Conservation (phyloP, 176 grass and related monocot genomes). For the Triticum urartu region DNA sequence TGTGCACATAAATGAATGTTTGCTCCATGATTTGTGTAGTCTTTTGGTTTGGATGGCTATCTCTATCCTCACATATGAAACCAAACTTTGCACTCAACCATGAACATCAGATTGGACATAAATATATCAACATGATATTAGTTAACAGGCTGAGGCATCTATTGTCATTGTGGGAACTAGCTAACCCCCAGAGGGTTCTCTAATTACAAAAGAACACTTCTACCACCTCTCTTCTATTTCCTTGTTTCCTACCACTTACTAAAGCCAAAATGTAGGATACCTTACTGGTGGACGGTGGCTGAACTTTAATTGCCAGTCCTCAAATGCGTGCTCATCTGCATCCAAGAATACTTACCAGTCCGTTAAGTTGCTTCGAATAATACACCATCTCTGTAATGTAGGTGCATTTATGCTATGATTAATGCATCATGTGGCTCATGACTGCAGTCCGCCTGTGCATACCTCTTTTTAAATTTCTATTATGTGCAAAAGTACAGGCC, state of each 20-base stretch:
- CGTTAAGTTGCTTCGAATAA: neutral
- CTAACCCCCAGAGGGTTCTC: neutral
- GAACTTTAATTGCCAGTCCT: neutral
- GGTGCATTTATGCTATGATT: neutral
- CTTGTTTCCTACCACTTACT: neutral
- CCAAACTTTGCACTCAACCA: neutral
- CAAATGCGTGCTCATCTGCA: neutral
- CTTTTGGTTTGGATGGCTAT: neutral
- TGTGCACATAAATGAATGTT: neutral
- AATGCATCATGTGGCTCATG: neutral
- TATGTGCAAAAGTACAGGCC: neutral
- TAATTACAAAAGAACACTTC: neutral
- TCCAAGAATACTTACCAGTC: neutral
- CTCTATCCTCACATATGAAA: neutral
- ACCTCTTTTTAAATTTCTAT: neutral
- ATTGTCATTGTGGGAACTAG: neutral
- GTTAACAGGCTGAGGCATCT: neutral
- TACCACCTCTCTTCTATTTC: neutral
- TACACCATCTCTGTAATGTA: neutral
- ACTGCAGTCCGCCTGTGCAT: neutral
- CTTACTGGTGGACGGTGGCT: neutral
- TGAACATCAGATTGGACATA: neutral
- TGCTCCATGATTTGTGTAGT: neutral
- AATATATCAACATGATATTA: neutral
- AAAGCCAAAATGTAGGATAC: neutral